Evolutionary conservation across 306 rosid genomes (phyloP), one percentile per base, ranked within the genome.

Genomic region (Rosa rugosa): DNA sequence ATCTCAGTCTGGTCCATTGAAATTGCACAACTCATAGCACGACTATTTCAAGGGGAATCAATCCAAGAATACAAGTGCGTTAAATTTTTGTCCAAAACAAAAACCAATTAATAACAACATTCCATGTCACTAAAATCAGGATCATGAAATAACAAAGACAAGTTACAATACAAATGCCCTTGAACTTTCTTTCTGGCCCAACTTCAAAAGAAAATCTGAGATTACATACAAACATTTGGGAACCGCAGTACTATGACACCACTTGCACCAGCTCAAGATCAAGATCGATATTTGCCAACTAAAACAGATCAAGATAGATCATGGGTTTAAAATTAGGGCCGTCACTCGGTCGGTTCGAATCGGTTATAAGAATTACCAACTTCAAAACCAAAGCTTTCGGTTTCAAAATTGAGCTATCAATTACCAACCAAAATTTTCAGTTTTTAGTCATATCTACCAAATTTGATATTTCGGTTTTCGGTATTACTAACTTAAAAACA

Each of bases 1-100:
- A 69, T 77, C 82, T 18, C 62, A 40, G 5, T 23, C 78, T 36
- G 75, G 80, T 53, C 80, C 76, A 59, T 1, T 8, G 31, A 72
- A 75, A 10, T 23, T 60, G 71, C 45, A 27, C 18, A 5, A 18
- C 22, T 12, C 31, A 44, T 46, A 11, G 57, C 34, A 69, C 44
- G 20, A 50, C 7, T 5, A 38, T 27, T 45, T 50, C 25, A 47
- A 36, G 0, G 44, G 71, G 12, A 64, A 71, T 42, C 22, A 38
- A 73, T 25, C 38, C 38, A 4, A 62, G 11, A 31, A 18, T 38
- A 46, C n/a, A 34, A 31, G 5, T 31, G 12, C 22, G 38, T 73
- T 12, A 53, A 51, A 4, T 18, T 36, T 12, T 56, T 73, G 42
- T 41, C 65, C 66, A 20, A 78, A 54, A 17, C 75, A 79, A 47